Percentiles rank a stretch among this genome's conserved stretches.
Evolutionary conservation across 768 basidiomycete genomes (phyloP).

Genomic region (Mycena sanguinolenta): DNA sequence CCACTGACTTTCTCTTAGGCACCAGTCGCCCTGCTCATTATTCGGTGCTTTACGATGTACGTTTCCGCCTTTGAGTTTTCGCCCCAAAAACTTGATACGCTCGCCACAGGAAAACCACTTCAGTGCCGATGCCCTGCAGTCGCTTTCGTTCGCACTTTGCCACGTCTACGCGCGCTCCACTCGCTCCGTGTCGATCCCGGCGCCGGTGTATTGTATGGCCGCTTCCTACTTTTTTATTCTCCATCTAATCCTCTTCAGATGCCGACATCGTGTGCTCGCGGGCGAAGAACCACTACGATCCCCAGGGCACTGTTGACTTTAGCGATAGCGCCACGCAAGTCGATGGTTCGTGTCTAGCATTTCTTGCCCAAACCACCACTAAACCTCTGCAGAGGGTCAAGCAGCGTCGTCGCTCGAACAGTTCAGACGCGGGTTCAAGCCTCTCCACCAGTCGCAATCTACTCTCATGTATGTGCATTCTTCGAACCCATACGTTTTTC

Average conservation of each 20-base stretch:
- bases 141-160: constrained; percentile 73
- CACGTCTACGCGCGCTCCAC: constrained; percentile 59
- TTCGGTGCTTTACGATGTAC: constrained; percentile 47
- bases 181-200: constrained; percentile 39
- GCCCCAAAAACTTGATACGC: neutral
- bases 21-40: constrained; percentile 52
- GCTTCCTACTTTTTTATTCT: too few relatives aligned
- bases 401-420: constrained; percentile 60
- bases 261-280: constrained; percentile 80
- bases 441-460: constrained; percentile 64
- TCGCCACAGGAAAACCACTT: constrained; percentile 59
- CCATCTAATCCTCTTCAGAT: constrained; percentile 51
- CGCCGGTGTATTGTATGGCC: constrained; percentile 34
- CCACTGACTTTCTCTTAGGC: constrained; percentile 57
- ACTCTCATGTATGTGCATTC: constrained; percentile 59
- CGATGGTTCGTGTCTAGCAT: constrained; percentile 40
- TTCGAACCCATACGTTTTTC: constrained; percentile 51
- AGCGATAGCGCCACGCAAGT: constrained; percentile 69
- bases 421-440: too few relatives aligned
- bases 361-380: too few relatives aligned
- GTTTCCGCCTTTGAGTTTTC: neutral
- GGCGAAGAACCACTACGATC: constrained; percentile 86
- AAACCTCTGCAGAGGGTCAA: constrained; percentile 39
- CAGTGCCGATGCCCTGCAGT: too few relatives aligned
- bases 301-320: constrained; percentile 68